Evolutionary conservation across 768 basidiomycete genomes (phyloP).

Genomic region (Macrolepiota albuminosa): DNA sequence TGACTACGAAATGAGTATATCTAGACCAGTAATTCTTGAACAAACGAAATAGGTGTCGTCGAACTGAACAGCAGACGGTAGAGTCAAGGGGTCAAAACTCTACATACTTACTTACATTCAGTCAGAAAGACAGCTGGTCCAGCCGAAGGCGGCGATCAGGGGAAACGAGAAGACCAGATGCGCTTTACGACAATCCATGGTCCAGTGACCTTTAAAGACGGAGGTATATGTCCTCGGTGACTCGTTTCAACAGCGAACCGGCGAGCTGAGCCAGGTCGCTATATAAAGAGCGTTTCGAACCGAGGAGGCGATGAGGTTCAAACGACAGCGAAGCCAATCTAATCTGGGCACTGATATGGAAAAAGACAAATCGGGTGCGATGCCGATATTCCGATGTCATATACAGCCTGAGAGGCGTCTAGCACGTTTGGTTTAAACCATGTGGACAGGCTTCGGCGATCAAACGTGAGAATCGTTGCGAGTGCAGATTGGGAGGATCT

Average conservation of each 20-base stretch:
- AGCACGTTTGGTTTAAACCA: background rate
- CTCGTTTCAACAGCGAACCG: conserved; percentile 3
- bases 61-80: background rate
- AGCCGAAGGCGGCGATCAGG: background rate
- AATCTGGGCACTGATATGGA: conserved; percentile 9
- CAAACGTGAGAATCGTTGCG: conserved; percentile 3
- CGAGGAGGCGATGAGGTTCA: conserved; percentile 1
- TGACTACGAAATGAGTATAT: background rate
- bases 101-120: background rate
- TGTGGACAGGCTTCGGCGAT: conserved; percentile 3
- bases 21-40: background rate
- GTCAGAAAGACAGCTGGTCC: background rate
- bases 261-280: background rate
- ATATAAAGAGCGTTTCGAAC: conserved; percentile 6
- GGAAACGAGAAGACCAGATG: background rate
- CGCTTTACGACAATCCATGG: background rate
- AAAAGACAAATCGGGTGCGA: conserved; percentile 7
- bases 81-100: background rate
- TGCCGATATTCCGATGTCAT: background rate
- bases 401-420: background rate
- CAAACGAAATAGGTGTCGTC: background rate
- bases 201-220: background rate
- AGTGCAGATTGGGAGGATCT: background rate
- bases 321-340: conserved; percentile 10
- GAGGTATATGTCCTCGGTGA: background rate